Base-by-base conservation (phyloP, 805 yeast species). In the Yarrowia osloensis region DNA sequence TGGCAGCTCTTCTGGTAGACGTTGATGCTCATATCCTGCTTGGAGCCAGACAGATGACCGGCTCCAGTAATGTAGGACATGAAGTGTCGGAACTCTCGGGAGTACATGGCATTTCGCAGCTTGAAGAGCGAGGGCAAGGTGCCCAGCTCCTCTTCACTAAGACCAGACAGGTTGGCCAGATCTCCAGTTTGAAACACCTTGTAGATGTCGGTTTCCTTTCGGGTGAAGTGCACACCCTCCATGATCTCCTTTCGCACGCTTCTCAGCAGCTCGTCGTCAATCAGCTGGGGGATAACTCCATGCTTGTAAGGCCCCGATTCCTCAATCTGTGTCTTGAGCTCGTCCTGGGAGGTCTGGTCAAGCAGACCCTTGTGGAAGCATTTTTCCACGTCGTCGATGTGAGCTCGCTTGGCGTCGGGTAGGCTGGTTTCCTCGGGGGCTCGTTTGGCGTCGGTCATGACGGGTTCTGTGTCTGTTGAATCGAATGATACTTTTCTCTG, bases 141-240 rank as follows among this genome's bases (percentile, higher is more conserved):
- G 7, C 86, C 81, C 26, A 89, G 77, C 75, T 94, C 97, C 67
- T 86, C 85, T 81, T 87, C 82, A 69, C 91, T 85, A 69, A 95
- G 81, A 0, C 97, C 97, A 0, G 95, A 89, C 49, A 95, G 78
- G 75, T 95, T 96, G 47, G 97, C 97, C 71, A 95, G 83, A 77
- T 91, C 75, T 88, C 99, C 78, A 85, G 90, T 80, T 88, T 98
- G 83, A 67, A 75, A 79, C 33, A 94, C 97, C 76, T 91, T 93
- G 78, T 95, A 95, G 70, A 95, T 95, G 75, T 95, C 99, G 0
- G 99, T 95, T 77, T 96, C 99, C 77, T 96, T 95, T 72, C 88
- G 86, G 11, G 98, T 92, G 81, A 96, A 95, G 50, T 90, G 95
- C 69, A 95, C 88, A 73, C 92, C 89, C 2, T 82, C 78, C 70